phyloP scores from a whole-genome alignment of 306 rosid genomes.

The Hippophae rhamnoides region DNA sequence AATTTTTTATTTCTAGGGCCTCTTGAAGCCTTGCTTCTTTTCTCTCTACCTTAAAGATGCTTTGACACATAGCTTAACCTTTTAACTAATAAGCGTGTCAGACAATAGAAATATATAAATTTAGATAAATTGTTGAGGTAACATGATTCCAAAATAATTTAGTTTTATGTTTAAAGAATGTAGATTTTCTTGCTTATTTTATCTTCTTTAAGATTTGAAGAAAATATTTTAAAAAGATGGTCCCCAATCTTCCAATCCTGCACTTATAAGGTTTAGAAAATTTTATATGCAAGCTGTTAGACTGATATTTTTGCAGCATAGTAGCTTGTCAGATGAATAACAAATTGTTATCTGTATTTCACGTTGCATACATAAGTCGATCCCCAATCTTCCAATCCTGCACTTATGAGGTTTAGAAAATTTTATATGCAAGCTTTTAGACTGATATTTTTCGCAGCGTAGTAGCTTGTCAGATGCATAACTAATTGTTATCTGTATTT shows the following conservation, averaged over 20 bases:
- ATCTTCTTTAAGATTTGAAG: constrained; percentile 3
- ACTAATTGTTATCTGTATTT: not conserved
- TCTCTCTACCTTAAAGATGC: not conserved
- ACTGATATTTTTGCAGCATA: not conserved
- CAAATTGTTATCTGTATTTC: not conserved
- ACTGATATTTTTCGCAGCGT: not conserved
- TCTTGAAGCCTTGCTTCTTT: constrained; percentile 4
- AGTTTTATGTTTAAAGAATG: not conserved
- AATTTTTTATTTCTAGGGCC: not conserved
- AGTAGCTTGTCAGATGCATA: not conserved
- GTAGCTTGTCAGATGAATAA: not conserved
- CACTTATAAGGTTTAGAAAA: constrained; percentile 9
- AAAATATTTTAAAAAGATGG: constrained; percentile 5
- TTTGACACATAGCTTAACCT: not conserved
- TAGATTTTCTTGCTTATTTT: constrained; percentile 1
- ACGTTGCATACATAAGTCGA: not conserved
- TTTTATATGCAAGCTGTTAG: constrained; percentile 10
- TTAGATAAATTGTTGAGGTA: constrained; percentile 1
- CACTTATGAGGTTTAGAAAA: constrained; percentile 8
- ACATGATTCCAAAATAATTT: not conserved
- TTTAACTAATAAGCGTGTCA: not conserved
- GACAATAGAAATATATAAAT: not conserved
- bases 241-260: constrained; percentile 6
- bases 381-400: constrained; percentile 6
- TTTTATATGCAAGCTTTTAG: constrained; percentile 10